Percentiles rank a stretch among this genome's conserved stretches.
These are phyloP conservation scores for Hemisphaericaspora subhashii DNA, from an alignment of 1,139 yeast genomes.

Conservation along the genomic window DNA sequence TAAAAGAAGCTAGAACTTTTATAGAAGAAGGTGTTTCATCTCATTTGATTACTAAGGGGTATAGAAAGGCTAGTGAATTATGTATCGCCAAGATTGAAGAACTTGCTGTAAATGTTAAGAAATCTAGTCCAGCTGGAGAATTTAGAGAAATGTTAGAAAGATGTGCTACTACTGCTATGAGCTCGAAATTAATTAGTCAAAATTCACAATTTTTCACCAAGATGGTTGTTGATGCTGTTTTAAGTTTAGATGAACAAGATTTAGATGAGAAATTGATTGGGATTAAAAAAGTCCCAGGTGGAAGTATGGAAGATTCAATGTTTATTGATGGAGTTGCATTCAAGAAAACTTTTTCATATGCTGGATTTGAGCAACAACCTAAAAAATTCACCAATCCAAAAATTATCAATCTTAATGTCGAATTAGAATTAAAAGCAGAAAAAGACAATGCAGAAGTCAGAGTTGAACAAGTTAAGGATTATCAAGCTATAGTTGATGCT, in stretches of 20 bases:
- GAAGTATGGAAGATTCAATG: constrained; percentile 90
- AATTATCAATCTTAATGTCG: constrained; percentile 83
- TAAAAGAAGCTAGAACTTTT: constrained; percentile 85
- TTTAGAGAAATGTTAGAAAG: constrained; percentile 79
- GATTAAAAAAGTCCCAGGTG: constrained; percentile 93
- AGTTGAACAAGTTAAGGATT: constrained; percentile 88
- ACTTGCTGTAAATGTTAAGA: constrained; percentile 68
- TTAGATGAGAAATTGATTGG: constrained; percentile 91
- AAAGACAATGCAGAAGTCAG: constrained; percentile 99
- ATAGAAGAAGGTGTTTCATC: constrained; percentile 96
- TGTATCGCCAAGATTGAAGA: constrained; percentile 76
- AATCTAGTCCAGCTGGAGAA: constrained; percentile 38
- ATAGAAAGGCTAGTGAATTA: constrained; percentile 74
- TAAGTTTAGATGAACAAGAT: constrained; percentile 79
- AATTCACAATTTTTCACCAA: constrained; percentile 88
- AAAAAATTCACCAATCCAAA: constrained; percentile 78
- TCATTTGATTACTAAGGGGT: constrained; percentile 84
- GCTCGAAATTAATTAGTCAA: constrained; percentile 85
- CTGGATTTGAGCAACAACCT: constrained; percentile 99
- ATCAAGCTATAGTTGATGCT: constrained; percentile 96
- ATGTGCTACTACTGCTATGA: constrained; percentile 97
- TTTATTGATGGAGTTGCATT: constrained; percentile 95
- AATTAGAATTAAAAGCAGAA: constrained; percentile 94
- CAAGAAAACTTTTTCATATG: constrained; percentile 94
- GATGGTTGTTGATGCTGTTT: constrained; percentile 95